Evolutionary conservation across 2,329 filamentous ascomycete species (phyloP).

Genomic region (Cladosporium sphaerospermum): DNA sequence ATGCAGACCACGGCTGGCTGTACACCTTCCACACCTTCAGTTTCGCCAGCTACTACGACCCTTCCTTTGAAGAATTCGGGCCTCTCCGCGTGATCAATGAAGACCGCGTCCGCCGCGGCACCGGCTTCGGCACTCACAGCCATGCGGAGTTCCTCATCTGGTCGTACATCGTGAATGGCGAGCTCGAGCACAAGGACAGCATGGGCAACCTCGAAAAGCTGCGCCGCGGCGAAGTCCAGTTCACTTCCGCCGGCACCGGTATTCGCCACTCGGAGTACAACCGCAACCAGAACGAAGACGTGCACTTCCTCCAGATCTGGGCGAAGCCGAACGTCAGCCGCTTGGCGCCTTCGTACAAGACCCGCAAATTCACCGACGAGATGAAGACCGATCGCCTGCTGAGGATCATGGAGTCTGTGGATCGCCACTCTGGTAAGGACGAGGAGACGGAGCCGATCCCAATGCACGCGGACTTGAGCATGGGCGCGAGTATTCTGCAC

Average conservation of each 20-base stretch:
- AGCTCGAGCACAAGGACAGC: constrained; percentile 80
- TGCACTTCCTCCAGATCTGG: constrained; percentile 89
- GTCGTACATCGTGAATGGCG: constrained; percentile 76
- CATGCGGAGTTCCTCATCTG: constrained; percentile 89
- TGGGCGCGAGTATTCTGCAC: constrained; percentile 69
- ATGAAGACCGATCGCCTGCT: constrained; percentile 66
- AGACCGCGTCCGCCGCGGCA: constrained; percentile 68
- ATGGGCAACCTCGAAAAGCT: constrained; percentile 69
- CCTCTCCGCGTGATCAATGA: constrained; percentile 81
- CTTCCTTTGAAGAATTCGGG: constrained; percentile 62
- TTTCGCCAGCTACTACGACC: constrained; percentile 68
- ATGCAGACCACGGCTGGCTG: constrained; percentile 79
- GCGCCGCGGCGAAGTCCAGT: constrained; percentile 77
- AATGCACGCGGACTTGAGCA: constrained; percentile 76
- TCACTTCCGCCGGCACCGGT: constrained; percentile 77
- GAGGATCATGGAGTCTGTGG: constrained; percentile 68
- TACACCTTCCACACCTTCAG: constrained; percentile 82
- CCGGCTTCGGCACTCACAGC: constrained; percentile 77
- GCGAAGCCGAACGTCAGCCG: constrained; percentile 69
- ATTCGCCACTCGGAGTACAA: constrained; percentile 81
- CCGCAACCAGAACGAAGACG: constrained; percentile 62
- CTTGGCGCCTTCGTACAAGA: constrained; percentile 70
- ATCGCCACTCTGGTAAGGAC: constrained; percentile 59
- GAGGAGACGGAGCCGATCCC: constrained; percentile 65
- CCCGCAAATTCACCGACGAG: constrained; percentile 64